phyloP scores from a whole-genome alignment of 192 early-diverging fungal genomes.

The Phycomyces blakesleeanus region DNA sequence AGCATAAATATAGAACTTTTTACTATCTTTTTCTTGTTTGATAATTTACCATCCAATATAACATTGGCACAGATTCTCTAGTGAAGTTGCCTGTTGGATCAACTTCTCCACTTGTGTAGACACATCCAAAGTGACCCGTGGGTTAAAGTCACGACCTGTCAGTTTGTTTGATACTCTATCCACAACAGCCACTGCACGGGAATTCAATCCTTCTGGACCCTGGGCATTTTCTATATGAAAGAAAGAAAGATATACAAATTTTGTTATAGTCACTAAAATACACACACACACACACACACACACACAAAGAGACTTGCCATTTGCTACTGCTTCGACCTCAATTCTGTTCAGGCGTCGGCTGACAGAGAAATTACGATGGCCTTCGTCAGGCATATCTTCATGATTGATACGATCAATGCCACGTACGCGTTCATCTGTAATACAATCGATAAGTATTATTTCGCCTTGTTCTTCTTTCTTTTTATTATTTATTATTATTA shows the following conservation, averaged over 20 bases:
- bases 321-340: conserved; percentile 42
- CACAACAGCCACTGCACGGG: conserved; percentile 79
- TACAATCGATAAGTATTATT: neutral
- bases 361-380: conserved; percentile 32
- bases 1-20: neutral
- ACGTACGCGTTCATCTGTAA: conserved; percentile 24
- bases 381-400: conserved; percentile 31
- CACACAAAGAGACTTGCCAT: too few relatives aligned
- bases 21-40: too few relatives aligned
- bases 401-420: conserved; percentile 23
- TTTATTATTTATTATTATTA: neutral
- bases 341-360: conserved; percentile 36
- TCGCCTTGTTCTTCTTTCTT: neutral
- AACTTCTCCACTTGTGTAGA: conserved; percentile 83
- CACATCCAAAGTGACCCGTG: conserved; percentile 72
- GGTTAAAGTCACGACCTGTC: conserved; percentile 90
- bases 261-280: too few relatives aligned
- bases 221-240: conserved; percentile 48
- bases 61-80: conserved; percentile 87
- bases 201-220: conserved; percentile 54
- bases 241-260: neutral
- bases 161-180: conserved; percentile 91
- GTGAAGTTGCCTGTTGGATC: conserved; percentile 82
- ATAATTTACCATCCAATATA: conserved; percentile 66
- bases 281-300: too few relatives aligned